These are phyloP conservation scores for Pyrenophora seminiperda DNA, from an alignment of 2,329 filamentous ascomycete species.

Conservation along the genomic window DNA sequence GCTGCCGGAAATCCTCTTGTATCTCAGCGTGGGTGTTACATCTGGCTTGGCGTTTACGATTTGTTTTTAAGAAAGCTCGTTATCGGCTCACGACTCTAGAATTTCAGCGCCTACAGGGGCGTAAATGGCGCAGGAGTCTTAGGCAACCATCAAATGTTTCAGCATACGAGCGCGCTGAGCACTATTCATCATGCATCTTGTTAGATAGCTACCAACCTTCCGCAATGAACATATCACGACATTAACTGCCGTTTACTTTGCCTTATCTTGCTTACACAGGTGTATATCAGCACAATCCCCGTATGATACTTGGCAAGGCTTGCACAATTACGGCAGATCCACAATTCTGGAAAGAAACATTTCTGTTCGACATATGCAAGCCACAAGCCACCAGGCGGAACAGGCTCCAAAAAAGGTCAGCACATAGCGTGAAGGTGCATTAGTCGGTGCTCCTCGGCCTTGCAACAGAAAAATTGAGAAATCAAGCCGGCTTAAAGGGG, in stretches of 20 bases:
- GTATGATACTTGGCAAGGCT: neutral
- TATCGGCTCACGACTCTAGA: slow-evolving; percentile 7
- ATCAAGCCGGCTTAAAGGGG: slow-evolving; percentile 6
- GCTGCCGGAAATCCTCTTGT: neutral
- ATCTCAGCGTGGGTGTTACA: neutral
- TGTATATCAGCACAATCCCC: neutral
- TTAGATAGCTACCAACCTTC: neutral
- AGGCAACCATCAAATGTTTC: slow-evolving; percentile 5
- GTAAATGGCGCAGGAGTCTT: slow-evolving; percentile 9
- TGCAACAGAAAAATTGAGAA: slow-evolving; percentile 2
- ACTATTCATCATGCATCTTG: neutral
- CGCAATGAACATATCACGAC: slow-evolving; percentile 4
- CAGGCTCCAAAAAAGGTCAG: slow-evolving; percentile 7
- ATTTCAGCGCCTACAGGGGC: slow-evolving; percentile 10
- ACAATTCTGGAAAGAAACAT: slow-evolving; percentile 9
- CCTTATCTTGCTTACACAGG: neutral
- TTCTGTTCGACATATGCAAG: slow-evolving; percentile 10
- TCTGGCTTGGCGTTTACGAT: neutral
- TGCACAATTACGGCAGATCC: slow-evolving; percentile 1
- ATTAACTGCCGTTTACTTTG: neutral
- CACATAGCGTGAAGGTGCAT: slow-evolving; percentile 1
- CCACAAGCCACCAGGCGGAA: slow-evolving; percentile 12
- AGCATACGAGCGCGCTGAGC: slow-evolving; percentile 5
- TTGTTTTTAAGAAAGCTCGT: neutral
- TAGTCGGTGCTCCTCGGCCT: slow-evolving; percentile 4